Conservation (phyloP, 495 filamentous ascomycete genomes). For the Sporormia fimetaria region DNA sequence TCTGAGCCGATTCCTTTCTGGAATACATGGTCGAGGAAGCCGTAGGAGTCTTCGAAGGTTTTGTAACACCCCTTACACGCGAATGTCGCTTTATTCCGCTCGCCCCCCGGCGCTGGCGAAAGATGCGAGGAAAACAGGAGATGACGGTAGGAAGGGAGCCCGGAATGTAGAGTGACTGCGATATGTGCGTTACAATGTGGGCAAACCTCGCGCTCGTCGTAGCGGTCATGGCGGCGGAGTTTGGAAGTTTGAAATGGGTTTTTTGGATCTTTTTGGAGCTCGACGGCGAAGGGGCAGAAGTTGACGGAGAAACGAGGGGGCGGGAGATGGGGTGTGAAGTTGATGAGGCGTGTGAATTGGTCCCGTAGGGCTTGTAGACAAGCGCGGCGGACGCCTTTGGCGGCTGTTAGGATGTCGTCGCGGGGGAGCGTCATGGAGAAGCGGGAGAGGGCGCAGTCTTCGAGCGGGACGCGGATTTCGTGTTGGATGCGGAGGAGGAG, state of each 20-base stretch:
- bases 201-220: constrained; percentile 22
- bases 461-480: constrained; percentile 11
- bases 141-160: constrained; percentile 7
- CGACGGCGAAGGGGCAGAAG: constrained; percentile 15
- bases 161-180: constrained; percentile 15
- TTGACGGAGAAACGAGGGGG: constrained; percentile 21
- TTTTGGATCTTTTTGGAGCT: constrained; percentile 9
- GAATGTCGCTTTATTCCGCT: constrained; percentile 2
- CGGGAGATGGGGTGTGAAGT: constrained; percentile 5
- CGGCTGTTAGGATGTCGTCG: constrained; percentile 12
- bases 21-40: constrained; percentile 20
- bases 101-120: not conserved
- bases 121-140: constrained; percentile 15
- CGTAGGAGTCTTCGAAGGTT: constrained; percentile 18
- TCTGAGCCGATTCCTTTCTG: constrained; percentile 17
- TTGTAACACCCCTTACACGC: constrained; percentile 19
- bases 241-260: not conserved
- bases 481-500: constrained; percentile 19
- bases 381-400: constrained; percentile 11
- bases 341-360: constrained; percentile 8
- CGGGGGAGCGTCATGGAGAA: constrained; percentile 4
- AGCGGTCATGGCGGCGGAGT: constrained; percentile 14
- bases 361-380: constrained; percentile 14
- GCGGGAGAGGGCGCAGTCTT: constrained; percentile 7
- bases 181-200: constrained; percentile 13